Evolutionary conservation across 208 protist species (phyloP).

Genomic region (Leishmania tropica): DNA sequence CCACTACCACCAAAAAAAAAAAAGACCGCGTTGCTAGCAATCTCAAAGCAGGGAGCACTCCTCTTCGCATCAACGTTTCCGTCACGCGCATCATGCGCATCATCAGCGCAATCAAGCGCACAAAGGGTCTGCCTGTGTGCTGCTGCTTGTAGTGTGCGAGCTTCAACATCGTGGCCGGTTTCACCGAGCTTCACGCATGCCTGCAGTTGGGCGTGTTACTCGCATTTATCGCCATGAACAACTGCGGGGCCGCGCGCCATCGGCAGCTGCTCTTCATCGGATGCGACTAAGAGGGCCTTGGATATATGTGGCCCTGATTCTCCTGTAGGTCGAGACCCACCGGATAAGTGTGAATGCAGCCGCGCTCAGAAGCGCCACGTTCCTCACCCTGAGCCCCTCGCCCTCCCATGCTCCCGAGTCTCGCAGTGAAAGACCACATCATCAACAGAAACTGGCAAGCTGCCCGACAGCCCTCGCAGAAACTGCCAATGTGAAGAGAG

Average conservation of each 20-base stretch:
- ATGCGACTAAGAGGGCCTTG: background rate
- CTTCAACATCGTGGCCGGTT: background rate
- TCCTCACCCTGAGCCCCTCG: background rate
- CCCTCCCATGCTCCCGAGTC: background rate
- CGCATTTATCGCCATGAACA: background rate
- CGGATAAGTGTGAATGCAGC: too few relatives aligned
- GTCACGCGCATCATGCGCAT: background rate
- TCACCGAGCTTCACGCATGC: background rate
- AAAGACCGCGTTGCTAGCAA: background rate
- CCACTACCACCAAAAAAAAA: background rate
- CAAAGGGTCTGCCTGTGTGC: background rate
- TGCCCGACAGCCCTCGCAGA: too few relatives aligned
- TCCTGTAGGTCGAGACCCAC: too few relatives aligned
- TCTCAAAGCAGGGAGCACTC: background rate
- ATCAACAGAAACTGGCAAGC: background rate
- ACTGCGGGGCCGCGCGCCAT: background rate
- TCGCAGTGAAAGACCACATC: background rate
- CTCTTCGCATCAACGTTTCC: background rate
- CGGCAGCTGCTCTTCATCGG: background rate
- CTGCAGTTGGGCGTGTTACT: background rate
- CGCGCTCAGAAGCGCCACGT: too few relatives aligned
- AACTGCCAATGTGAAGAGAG: too few relatives aligned
- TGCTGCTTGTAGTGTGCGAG: background rate
- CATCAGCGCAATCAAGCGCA: background rate
- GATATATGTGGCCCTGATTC: too few relatives aligned